Evolutionary conservation across 2,329 filamentous ascomycete genomes (phyloP), one percentile per base, ranked within the genome.

Genomic region (Daldinia sp.): DNA sequence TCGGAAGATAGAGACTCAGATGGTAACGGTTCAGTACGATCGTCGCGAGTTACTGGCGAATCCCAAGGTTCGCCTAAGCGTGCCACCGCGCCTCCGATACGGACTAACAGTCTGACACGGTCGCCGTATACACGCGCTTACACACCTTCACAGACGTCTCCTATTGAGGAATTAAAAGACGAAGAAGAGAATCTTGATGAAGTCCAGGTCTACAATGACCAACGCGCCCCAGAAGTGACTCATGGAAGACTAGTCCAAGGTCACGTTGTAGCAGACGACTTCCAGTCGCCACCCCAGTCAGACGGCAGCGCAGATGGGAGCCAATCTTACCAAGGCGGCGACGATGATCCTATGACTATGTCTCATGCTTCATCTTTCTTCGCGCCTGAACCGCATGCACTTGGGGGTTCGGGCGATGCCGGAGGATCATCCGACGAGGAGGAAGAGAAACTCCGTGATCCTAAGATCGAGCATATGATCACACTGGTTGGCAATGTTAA

Each of bases 401-500:
- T 97, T 0, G 94, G 94, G 41, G 93, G 94, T 49, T 92, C 92
- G 1, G 90, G 89, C 34, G 94, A 98, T 73, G 93, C 90, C 8
- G 89, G 84, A n/a, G 90, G 85, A 34, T 90, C 88, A 21, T 94
- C 92, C 10, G 95, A 97, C 68, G 94, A 97, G 64, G 95, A 98
- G 77, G 95, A 99, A 72, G 93, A 96, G 69, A 88, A 89, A n/a
- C 87, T 94, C 53, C 87, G 90, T 71, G 88, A 94, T 69, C 87
- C 90, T 9, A 89, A 90, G 63, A 83, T 94, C 19, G 95, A 99
- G 80, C 93, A 94, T 74, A 97, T 94, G 82, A 96, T 99, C 71
- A 99, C 95, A 0, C 83, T 99, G n/a, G 95, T 99, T 11, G 95
- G 95, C 63, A 92, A 98, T 72, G 95, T 99, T 63, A 90, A 89